A percentile compares a stretch with the other conserved stretches of the same genome.
phyloP scores from a whole-genome alignment of 2,329 filamentous ascomycete species.

The Trichoderma sp. region DNA sequence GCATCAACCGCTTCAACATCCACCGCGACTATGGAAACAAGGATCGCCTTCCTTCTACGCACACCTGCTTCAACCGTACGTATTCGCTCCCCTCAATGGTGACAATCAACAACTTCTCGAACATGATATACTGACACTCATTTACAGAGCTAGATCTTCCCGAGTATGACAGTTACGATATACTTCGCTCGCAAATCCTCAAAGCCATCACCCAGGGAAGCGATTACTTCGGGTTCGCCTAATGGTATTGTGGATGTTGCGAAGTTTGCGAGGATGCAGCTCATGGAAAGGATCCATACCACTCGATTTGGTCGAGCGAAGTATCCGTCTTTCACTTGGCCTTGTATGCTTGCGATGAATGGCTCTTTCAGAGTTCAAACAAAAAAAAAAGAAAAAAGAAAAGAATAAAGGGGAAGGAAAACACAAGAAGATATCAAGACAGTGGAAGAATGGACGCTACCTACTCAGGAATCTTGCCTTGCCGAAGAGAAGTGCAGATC shows the following conservation, averaged over 20 bases:
- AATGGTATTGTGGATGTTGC: conserved; percentile 39
- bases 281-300: background rate
- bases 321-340: background rate
- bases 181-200: conserved; percentile 81
- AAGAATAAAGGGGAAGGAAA: background rate
- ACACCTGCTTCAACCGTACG: conserved; percentile 99
- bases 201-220: conserved; percentile 97
- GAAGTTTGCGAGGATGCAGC: background rate
- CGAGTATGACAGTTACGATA: conserved; percentile 96
- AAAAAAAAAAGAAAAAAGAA: background rate
- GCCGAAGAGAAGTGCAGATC: conserved; percentile 42
- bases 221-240: conserved; percentile 97
- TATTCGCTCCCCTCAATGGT: conserved; percentile 35
- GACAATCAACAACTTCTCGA: background rate
- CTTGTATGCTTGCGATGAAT: conserved; percentile 27
- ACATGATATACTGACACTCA: conserved; percentile 43
- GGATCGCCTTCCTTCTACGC: conserved; percentile 90
- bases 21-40: conserved; percentile 97
- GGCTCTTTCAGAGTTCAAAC: conserved; percentile 25
- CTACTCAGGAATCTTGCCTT: conserved; percentile 11
- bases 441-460: background rate
- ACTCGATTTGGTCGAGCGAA: background rate
- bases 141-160: conserved; percentile 88
- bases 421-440: conserved; percentile 1
- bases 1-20: conserved; percentile 96